Evolutionary conservation across 2,329 filamentous ascomycete species (phyloP).

Genomic region (Fusarium sp.): DNA sequence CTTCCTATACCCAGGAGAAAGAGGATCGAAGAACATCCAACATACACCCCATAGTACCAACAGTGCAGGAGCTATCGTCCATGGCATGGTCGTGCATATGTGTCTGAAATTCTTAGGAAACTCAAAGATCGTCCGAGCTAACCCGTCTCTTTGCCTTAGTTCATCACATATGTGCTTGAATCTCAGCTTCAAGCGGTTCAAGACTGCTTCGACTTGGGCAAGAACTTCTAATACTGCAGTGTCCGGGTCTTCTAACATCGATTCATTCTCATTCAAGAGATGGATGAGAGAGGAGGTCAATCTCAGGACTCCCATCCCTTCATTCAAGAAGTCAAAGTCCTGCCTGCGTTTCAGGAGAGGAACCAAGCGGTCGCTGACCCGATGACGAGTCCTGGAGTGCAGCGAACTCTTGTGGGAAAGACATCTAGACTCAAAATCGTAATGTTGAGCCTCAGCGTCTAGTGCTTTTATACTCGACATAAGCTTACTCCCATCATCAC

Average conservation of each 20-base stretch:
- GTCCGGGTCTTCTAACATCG: background rate
- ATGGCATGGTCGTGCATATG: background rate
- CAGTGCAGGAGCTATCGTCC: background rate
- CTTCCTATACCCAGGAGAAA: background rate
- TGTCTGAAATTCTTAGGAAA: background rate
- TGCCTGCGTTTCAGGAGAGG: background rate
- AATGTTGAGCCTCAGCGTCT: too few species aligned
- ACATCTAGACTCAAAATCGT: too few species aligned
- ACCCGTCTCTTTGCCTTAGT: background rate
- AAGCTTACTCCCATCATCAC: too few species aligned
- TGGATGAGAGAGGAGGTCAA: background rate
- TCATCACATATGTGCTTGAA: background rate
- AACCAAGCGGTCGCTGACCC: background rate
- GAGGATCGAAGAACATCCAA: background rate
- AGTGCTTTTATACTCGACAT: too few species aligned
- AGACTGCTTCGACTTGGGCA: background rate
- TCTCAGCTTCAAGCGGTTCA: background rate
- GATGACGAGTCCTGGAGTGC: background rate
- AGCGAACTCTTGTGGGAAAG: too few species aligned
- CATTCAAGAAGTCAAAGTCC: background rate
- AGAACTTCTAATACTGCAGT: accelerated
- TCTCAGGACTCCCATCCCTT: background rate
- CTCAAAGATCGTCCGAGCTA: background rate
- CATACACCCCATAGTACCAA: background rate
- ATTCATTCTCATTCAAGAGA: background rate